A percentile compares a stretch with the other conserved stretches of the same genome.
Evolutionary conservation across 257 asterid genomes (phyloP).

Genomic region (Scutellaria minor): DNA sequence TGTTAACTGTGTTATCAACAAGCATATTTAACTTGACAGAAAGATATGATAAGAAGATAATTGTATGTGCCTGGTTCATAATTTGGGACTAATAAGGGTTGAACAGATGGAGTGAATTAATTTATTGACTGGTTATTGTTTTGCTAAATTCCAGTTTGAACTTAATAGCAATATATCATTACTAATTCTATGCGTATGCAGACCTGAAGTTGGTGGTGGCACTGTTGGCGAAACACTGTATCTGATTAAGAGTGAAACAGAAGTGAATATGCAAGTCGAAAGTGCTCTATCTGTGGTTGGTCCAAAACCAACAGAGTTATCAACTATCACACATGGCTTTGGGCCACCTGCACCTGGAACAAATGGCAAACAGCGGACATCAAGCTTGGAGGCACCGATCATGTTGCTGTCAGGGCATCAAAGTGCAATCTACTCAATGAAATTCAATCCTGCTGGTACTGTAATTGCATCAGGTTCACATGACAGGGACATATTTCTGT

Average conservation of each 20-base stretch:
- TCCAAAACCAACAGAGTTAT: conserved; percentile 77
- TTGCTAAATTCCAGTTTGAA: conserved; percentile 6
- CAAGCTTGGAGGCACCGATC: conserved; percentile 89
- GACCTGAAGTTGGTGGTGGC: conserved; percentile 27
- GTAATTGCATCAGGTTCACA: conserved; percentile 93
- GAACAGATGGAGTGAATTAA: neutral
- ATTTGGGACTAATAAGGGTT: conserved; percentile 1
- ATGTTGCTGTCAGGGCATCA: conserved; percentile 93
- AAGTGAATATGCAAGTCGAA: conserved; percentile 76
- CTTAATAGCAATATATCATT: conserved; percentile 1
- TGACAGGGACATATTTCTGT: conserved; percentile 86
- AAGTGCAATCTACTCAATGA: conserved; percentile 88
- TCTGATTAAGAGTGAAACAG: conserved; percentile 19
- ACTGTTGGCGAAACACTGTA: neutral
- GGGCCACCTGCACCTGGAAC: conserved; percentile 57
- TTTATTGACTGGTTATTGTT: neutral
- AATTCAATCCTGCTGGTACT: conserved; percentile 90
- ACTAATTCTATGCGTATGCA: conserved; percentile 23
- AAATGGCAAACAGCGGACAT: conserved; percentile 71
- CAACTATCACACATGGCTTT: conserved; percentile 45
- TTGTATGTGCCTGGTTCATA: neutral
- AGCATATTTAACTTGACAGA: neutral
- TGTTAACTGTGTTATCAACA: neutral
- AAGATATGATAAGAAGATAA: neutral
- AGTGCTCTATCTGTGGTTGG: conserved; percentile 85